Evolutionary conservation across 306 rosid genomes (phyloP).

Genomic region (Senna tora): DNA sequence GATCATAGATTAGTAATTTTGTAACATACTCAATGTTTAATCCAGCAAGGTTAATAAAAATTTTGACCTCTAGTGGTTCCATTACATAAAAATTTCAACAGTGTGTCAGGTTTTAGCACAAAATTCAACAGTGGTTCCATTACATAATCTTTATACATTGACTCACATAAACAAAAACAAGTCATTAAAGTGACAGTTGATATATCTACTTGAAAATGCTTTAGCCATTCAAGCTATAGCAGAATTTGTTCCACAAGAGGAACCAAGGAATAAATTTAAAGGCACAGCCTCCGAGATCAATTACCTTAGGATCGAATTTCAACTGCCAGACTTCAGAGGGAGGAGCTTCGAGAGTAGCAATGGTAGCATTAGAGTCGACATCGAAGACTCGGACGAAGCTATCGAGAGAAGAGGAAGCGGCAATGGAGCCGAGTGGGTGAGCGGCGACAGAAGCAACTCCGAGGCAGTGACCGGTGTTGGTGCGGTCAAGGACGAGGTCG

Average conservation of each 20-base stretch:
- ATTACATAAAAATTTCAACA: neutral
- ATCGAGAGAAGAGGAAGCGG: slow-evolving; percentile 96
- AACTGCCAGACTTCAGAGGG: slow-evolving; percentile 99
- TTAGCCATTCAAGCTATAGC: no score
- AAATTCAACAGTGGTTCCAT: neutral
- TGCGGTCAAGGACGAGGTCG: slow-evolving; percentile 71
- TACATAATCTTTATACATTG: no score
- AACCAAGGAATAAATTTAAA: no score
- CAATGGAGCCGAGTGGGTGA: slow-evolving; percentile 83
- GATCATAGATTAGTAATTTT: neutral
- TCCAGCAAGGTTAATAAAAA: neutral
- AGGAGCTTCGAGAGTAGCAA: slow-evolving; percentile 93
- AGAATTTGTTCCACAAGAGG: no score
- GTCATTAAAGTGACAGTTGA: neutral
- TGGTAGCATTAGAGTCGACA: slow-evolving; percentile 82
- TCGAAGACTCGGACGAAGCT: slow-evolving; percentile 89
- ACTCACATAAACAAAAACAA: neutral
- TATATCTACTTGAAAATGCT: no score
- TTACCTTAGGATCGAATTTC: slow-evolving; percentile 87
- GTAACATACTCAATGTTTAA: neutral
- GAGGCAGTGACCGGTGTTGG: slow-evolving; percentile 91
- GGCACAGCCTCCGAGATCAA: neutral
- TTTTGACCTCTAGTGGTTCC: neutral
- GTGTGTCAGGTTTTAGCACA: neutral
- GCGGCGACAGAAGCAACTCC: slow-evolving; percentile 96